A percentile compares a stretch with the other conserved stretches of the same genome.
phyloP scores from a whole-genome alignment of 345 rosid genomes.

The Brassica carinata region DNA sequence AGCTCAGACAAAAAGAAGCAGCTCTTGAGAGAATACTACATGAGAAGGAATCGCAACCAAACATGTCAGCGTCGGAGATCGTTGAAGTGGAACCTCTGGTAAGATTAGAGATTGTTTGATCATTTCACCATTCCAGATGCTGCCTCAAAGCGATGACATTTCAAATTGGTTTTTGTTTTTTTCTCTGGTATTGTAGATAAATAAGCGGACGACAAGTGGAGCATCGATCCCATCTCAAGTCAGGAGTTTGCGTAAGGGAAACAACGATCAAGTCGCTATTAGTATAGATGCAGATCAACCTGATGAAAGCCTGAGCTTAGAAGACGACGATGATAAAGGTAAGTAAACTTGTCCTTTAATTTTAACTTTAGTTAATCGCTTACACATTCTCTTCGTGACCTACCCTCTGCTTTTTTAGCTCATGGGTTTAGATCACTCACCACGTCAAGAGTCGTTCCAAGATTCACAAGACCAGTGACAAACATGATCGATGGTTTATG shows the following conservation, averaged over 20 bases:
- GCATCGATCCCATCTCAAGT: slow-evolving; percentile 72
- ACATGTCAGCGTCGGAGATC: slow-evolving; percentile 57
- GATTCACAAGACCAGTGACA: slow-evolving; percentile 74
- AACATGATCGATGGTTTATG: slow-evolving; percentile 90
- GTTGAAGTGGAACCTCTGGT: slow-evolving; percentile 91
- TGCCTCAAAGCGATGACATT: background rate
- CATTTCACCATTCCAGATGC: background rate
- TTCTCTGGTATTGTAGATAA: slow-evolving; percentile 47
- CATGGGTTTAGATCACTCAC: slow-evolving; percentile 96
- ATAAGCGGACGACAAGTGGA: slow-evolving; percentile 67
- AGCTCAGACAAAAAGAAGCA: slow-evolving; percentile 62
- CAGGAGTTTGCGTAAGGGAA: slow-evolving; percentile 81
- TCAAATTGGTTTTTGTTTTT: background rate
- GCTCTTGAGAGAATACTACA: slow-evolving; percentile 62
- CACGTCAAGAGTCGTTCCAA: slow-evolving; percentile 76
- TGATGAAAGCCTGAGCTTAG: slow-evolving; percentile 50
- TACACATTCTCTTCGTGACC: slow-evolving; percentile 19
- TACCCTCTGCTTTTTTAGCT: slow-evolving; percentile 41
- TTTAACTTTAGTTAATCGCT: background rate
- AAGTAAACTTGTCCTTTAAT: slow-evolving; percentile 10
- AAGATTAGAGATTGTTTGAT: slow-evolving; percentile 37
- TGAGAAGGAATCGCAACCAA: slow-evolving; percentile 65
- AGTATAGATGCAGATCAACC: slow-evolving; percentile 64
- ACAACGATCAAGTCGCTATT: slow-evolving; percentile 88
- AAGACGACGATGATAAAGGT: slow-evolving; percentile 97